These are phyloP conservation scores for Trichosanthes truncata DNA, from an alignment of 306 rosid genomes.

Conservation along the genomic window DNA sequence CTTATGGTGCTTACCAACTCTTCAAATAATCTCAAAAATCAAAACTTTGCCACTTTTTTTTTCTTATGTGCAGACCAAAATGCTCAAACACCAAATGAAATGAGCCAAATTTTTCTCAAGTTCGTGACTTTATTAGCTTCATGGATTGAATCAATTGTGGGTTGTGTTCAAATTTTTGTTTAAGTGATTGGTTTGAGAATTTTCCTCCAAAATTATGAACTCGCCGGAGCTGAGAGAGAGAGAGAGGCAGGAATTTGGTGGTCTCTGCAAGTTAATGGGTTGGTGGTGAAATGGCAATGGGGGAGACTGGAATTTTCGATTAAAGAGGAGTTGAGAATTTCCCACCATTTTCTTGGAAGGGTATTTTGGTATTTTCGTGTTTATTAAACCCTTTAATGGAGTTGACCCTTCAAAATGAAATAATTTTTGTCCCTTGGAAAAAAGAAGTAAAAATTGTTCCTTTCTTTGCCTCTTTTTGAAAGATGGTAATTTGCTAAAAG, in stretches of 20 bases:
- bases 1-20: not conserved
- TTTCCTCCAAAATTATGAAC: not conserved
- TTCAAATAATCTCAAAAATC: not conserved
- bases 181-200: not conserved
- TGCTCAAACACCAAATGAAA: not conserved
- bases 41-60: not conserved
- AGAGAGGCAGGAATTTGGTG: not conserved
- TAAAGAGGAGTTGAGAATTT: not conserved
- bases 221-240: not conserved
- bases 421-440: not conserved
- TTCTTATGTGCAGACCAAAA: not conserved
- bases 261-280: no score
- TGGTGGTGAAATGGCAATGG: not conserved
- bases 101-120: not conserved
- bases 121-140: not conserved
- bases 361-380: not conserved
- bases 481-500: not conserved
- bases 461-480: not conserved
- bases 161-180: not conserved
- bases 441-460: not conserved
- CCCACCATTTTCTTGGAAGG: conserved; percentile 16
- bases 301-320: not conserved
- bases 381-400: not conserved
- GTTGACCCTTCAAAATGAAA: not conserved
- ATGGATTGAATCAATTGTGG: not conserved